Percentiles rank a stretch among this genome's conserved stretches.
phyloP scores from a whole-genome alignment of 495 filamentous ascomycete species.

The Tuber umbilicatum region DNA sequence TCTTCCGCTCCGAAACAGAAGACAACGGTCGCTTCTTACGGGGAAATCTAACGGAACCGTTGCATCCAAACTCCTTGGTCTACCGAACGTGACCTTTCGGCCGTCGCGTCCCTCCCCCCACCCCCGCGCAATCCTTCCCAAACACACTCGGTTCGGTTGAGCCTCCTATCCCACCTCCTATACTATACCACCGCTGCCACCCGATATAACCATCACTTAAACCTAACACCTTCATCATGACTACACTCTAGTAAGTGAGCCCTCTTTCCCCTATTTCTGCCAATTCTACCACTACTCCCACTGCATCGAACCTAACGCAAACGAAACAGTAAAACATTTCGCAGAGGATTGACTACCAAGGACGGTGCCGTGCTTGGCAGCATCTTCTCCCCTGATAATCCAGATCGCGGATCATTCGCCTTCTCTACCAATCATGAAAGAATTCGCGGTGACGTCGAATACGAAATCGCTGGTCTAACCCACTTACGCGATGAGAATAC shows the following conservation, averaged over 20 bases:
- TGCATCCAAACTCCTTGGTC: too few relatives aligned
- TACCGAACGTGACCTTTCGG: neutral
- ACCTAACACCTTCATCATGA: constrained; percentile 25
- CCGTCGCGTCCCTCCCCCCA: neutral
- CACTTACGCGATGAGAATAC: constrained; percentile 31
- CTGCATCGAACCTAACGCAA: constrained; percentile 10
- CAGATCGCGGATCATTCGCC: constrained; percentile 50
- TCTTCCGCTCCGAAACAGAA: too few relatives aligned
- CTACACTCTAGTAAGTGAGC: constrained; percentile 31
- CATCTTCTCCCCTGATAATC: constrained; percentile 28
- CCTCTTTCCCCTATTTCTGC: neutral
- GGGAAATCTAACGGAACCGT: too few relatives aligned
- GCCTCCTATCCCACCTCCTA: neutral
- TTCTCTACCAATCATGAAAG: constrained; percentile 55
- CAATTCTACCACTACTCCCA: neutral
- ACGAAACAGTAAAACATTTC: constrained; percentile 31
- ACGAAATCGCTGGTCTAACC: constrained; percentile 48
- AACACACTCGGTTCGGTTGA: neutral
- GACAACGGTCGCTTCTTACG: too few relatives aligned
- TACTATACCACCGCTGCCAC: neutral
- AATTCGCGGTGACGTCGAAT: constrained; percentile 55
- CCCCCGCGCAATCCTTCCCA: neutral
- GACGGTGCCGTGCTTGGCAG: constrained; percentile 32
- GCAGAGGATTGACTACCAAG: constrained; percentile 28
- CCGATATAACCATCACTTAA: neutral